These are phyloP conservation scores for Scopulariopsis brevicaulis DNA, from an alignment of 2,329 filamentous ascomycete species.

Conservation along the genomic window DNA sequence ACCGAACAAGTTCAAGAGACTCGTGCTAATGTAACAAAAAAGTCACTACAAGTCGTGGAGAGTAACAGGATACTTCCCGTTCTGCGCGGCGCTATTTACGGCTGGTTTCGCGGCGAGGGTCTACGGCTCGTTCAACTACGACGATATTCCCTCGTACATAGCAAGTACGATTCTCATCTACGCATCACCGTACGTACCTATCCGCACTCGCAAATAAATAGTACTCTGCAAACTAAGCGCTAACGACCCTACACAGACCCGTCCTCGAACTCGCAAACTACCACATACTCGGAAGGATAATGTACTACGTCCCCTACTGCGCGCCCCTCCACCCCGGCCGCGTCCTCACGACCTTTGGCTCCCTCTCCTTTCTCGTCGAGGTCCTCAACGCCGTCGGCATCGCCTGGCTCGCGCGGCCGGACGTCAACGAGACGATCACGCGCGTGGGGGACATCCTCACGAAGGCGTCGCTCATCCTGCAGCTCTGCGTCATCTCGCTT, in stretches of 20 bases:
- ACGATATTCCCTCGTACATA: conserved; percentile 20
- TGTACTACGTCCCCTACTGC: conserved; percentile 51
- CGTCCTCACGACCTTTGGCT: conserved; percentile 33
- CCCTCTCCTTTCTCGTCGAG: conserved; percentile 32
- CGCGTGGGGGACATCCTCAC: conserved; percentile 23
- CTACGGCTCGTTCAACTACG: conserved; percentile 35
- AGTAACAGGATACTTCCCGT: conserved; percentile 35
- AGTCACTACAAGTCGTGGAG: conserved; percentile 41
- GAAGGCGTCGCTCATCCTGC: conserved; percentile 29
- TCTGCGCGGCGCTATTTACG: conserved; percentile 37
- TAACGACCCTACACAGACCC: conserved; percentile 25
- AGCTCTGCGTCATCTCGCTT: conserved; percentile 31
- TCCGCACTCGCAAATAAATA: neutral
- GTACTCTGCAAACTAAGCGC: neutral
- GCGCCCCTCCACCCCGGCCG: conserved; percentile 37
- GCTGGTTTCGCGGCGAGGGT: conserved; percentile 41
- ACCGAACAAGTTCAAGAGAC: too few relatives aligned
- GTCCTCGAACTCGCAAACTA: conserved; percentile 54
- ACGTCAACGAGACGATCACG: conserved; percentile 15
- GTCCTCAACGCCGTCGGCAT: conserved; percentile 32
- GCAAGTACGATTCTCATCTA: conserved; percentile 25
- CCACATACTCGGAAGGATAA: conserved; percentile 47
- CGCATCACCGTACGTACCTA: conserved; percentile 22
- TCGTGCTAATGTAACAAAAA: neutral
- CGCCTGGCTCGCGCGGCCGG: conserved; percentile 23